A percentile compares a stretch with the other conserved stretches of the same genome.
Conservation (phyloP, 305 asterid species). For the Fraxinus sp. region DNA sequence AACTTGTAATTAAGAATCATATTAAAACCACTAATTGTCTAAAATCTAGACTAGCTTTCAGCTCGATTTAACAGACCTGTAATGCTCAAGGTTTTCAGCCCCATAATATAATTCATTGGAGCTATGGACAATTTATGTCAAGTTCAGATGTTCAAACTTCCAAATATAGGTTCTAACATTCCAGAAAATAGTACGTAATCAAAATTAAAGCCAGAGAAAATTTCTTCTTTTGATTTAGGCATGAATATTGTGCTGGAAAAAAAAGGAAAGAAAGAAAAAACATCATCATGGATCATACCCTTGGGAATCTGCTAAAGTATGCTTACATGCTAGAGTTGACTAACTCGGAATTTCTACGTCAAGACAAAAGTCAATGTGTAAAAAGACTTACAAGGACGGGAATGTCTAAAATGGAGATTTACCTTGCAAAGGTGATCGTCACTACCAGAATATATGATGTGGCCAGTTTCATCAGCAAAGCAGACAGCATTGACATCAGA, state of each 20-base stretch:
- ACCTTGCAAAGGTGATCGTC: conserved; percentile 94
- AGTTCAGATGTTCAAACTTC: background rate
- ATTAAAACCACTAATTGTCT: background rate
- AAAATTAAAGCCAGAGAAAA: background rate
- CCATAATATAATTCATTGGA: background rate
- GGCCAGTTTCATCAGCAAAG: conserved; percentile 95
- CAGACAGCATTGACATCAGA: conserved; percentile 96
- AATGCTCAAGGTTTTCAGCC: background rate
- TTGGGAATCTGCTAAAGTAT: background rate
- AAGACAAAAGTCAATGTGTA: background rate
- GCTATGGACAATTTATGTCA: background rate
- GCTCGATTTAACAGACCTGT: background rate
- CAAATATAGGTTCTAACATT: background rate
- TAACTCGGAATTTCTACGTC: background rate
- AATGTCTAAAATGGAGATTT: conserved; percentile 21
- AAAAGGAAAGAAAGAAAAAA: background rate
- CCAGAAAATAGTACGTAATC: background rate
- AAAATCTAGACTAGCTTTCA: background rate
- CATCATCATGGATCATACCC: background rate
- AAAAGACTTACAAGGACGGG: background rate
- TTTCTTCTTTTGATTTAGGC: background rate
- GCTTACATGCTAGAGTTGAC: background rate
- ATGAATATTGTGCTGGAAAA: background rate
- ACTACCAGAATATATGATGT: conserved; percentile 91
- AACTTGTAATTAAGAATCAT: background rate